Base-by-base conservation (phyloP, 169 alveolate species). In the Plasmodium cynomolgi region DNA sequence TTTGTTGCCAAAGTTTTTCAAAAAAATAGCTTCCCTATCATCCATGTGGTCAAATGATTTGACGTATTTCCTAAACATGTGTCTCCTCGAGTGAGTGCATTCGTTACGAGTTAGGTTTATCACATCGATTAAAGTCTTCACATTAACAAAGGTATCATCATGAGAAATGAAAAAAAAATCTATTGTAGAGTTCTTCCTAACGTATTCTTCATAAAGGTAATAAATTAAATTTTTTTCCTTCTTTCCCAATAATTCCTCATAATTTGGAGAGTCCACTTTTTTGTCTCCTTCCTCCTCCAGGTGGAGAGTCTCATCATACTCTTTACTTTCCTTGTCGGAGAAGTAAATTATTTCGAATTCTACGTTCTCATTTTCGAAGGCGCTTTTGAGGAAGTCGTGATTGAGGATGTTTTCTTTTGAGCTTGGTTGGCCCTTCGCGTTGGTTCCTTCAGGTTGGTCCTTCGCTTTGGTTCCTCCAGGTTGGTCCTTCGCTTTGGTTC, bases 61-160 rank as follows among this genome's bases (percentile, higher is more conserved):
- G 20, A 81, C 37, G 77, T 91, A 91, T 31, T 72, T 91, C 29
- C 54, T 20, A 72, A 81, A 91, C 92, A 91, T 81, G 75, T 91
- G 62, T 47, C 79, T 79, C 58, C 58, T 91, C 31, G 84, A 50
- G 75, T 91, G 95, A 8, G 47, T n/a, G 84, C 95, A 91, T 34
- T 31, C 58, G 75, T 91, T 91, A 31, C 68, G 56, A 2, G 95
- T 62, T 71, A 91, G 39, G 56, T 91, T 91, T 7, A 83, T 81
- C 54, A 91, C 95, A 83, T 91, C 95, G n/a, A 91, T 44, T 81
- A 91, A 72, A 72, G 82, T 91, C 50, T 91, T 91, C 8, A 50
- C 81, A 82, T 91, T 91, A 0, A 91, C 92, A 72, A 71, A 91
- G 2, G 95, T 91, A 71, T 91, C 58, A 41, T 91, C 92, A 75